phyloP scores from a whole-genome alignment of 768 basidiomycete genomes.

The Serpula lacrymans region DNA sequence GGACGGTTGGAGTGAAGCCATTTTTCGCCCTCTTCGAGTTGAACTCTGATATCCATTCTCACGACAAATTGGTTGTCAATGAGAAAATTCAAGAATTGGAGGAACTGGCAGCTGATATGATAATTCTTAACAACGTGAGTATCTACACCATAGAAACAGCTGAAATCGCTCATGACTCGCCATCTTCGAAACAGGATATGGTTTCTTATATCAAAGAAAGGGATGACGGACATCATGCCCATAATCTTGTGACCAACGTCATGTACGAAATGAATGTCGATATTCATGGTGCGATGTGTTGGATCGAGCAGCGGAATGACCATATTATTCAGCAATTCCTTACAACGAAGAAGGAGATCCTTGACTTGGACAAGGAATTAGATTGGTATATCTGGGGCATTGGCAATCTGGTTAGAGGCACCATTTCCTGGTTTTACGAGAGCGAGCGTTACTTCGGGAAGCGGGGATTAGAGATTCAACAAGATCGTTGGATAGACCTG shows the following conservation, averaged over 20 bases:
- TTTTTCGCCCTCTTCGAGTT: slow-evolving; percentile 27
- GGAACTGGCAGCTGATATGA: slow-evolving; percentile 15
- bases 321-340: slow-evolving; percentile 5
- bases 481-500: too few relatives aligned
- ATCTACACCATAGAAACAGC: neutral
- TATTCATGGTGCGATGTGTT: slow-evolving; percentile 26
- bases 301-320: slow-evolving; percentile 21
- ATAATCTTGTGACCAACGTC: slow-evolving; percentile 32
- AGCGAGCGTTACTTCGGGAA: slow-evolving; percentile 28
- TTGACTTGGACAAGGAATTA: slow-evolving; percentile 22
- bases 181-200: slow-evolving; percentile 26
- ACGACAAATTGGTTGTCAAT: slow-evolving; percentile 32
- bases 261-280: slow-evolving; percentile 25
- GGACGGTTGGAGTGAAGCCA: slow-evolving; percentile 28
- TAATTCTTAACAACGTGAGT: slow-evolving; percentile 21
- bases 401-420: slow-evolving; percentile 23
- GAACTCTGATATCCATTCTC: slow-evolving; percentile 27
- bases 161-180: neutral
- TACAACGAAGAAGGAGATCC: slow-evolving; percentile 16
- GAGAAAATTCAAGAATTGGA: slow-evolving; percentile 15
- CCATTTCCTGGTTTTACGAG: slow-evolving; percentile 29
- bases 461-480: slow-evolving; percentile 20
- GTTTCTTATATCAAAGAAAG: slow-evolving; percentile 35
- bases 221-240: slow-evolving; percentile 26
- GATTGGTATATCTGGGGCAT: slow-evolving; percentile 20